Evolutionary conservation across 192 early-diverging fungal species (phyloP).

Genomic region (Chytriomyces confervae): DNA sequence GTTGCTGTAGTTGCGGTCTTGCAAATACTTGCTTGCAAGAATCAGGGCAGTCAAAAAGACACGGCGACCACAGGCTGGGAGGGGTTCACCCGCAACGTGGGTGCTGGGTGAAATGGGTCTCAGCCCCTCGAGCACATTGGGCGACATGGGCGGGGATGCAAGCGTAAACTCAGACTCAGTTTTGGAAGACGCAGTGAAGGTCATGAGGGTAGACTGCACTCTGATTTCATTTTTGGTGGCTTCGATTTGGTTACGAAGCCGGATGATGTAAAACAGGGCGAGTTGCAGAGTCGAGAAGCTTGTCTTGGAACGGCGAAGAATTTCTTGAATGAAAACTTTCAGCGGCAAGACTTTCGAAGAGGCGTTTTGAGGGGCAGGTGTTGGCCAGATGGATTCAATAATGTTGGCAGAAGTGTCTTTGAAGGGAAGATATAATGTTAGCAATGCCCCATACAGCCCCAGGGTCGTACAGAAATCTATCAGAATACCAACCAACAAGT

Average conservation of each 20-base stretch:
- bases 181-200: background rate
- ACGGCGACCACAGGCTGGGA: conserved; percentile 55
- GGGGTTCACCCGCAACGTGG: conserved; percentile 66
- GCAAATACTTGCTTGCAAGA: conserved; percentile 71
- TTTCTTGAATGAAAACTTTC: conserved; percentile 73
- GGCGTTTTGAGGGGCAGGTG: conserved; percentile 13
- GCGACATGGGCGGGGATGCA: conserved; percentile 6
- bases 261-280: conserved; percentile 75
- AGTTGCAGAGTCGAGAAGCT: conserved; percentile 82
- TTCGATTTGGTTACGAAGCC: conserved; percentile 48
- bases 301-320: conserved; percentile 74
- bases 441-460: background rate
- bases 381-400: conserved; percentile 65
- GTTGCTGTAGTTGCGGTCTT: conserved; percentile 72
- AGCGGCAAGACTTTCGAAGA: conserved; percentile 55
- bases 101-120: conserved; percentile 28
- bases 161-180: background rate
- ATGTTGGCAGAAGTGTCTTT: conserved; percentile 64
- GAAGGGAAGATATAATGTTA: conserved; percentile 26
- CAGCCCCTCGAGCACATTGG: background rate
- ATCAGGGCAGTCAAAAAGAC: conserved; percentile 72
- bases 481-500: conserved; percentile 47
- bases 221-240: conserved; percentile 29
- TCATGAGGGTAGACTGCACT: background rate
- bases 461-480: conserved; percentile 7